A percentile compares a stretch with the other conserved stretches of the same genome.
These are phyloP conservation scores for Colletotrichum gigasporum DNA, from an alignment of 2,329 filamentous ascomycete species.

Conservation along the genomic window DNA sequence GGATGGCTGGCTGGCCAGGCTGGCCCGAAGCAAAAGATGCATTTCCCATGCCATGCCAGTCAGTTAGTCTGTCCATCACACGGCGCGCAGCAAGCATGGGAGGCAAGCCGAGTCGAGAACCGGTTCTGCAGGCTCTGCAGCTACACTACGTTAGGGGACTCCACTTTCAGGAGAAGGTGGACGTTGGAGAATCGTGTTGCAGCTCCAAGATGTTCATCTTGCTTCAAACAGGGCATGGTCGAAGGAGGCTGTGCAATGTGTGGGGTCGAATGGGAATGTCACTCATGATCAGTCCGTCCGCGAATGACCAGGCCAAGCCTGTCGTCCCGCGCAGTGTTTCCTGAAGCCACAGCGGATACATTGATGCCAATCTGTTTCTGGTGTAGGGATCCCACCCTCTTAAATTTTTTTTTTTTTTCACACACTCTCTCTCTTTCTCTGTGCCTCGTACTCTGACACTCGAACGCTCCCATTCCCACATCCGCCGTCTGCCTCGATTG, in stretches of 20 bases:
- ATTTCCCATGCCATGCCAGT: background rate
- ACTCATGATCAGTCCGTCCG: constrained; percentile 25
- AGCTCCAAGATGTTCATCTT: constrained; percentile 32
- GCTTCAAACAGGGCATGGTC: constrained; percentile 31
- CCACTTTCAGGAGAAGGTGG: constrained; percentile 31
- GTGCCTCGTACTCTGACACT: background rate
- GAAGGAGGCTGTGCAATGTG: constrained; percentile 33
- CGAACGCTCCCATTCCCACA: background rate
- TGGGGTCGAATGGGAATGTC: constrained; percentile 31
- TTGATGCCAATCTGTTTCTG: constrained; percentile 18
- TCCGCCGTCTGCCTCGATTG: background rate
- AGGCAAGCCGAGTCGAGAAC: constrained; percentile 28
- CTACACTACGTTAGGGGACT: constrained; percentile 3
- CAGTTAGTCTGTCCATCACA: background rate
- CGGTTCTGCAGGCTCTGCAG: constrained; percentile 21
- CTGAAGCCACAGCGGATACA: constrained; percentile 21
- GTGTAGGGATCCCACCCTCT: background rate
- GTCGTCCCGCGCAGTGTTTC: constrained; percentile 24
- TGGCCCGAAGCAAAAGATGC: background rate
- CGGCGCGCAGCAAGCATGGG: constrained; percentile 7
- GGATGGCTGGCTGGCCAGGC: background rate
- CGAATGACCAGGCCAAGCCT: constrained; percentile 23
- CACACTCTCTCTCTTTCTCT: background rate
- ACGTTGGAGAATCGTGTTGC: constrained; percentile 27
- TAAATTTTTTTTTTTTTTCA: background rate